Base-by-base conservation (phyloP, 805 yeast genomes). In the Candida golubevii region DNA sequence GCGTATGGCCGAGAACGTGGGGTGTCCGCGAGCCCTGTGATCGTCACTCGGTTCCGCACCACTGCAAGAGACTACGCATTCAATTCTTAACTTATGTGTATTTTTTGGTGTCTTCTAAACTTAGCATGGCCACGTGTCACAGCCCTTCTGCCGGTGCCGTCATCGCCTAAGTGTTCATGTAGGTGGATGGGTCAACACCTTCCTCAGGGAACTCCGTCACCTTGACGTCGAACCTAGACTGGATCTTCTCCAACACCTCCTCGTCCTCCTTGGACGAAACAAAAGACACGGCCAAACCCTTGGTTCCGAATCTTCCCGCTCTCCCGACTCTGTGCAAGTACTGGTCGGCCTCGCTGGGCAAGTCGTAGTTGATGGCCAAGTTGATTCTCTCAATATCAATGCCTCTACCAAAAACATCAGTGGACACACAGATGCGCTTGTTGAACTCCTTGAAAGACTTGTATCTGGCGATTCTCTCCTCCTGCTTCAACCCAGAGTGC, bases 251-350 rank as follows among this genome's bases (percentile, higher is more conserved):
- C 67, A 93, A 78, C 35, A 90, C 86, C 71, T 84, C 88, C 69
- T 88, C 89, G 64, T 93, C 99, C 53, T 83, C 91, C 59, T 82
- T 85, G 47, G 83, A 77, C 35, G 93, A 77, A 44, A 93, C 93
- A 54, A 91, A 87, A 35, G 97, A 88, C 47, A 93, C 79, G 42
- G 97, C 95, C 60, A 93, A 82, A 75, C 99, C 99, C 76, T 91
- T 91, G 65, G 99, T 91, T 77, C 99, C 99, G 61, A 91, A 91
- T 80, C 99, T 90, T 74, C 99, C 99, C 57, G 99, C 99, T 82
- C 99, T 89, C 65, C 99, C 99, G 52, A 91, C 99, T 77, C 99
- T 88, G 77, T 91, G 99, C 66, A 91, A 80, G 72, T 93, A 91
- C 72, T 93, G 97, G 71, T 91, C 98, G 53, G 98, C 96, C 74